Base-by-base conservation (phyloP, 257 asterid genomes). In the Voacanga thouarsii region DNA sequence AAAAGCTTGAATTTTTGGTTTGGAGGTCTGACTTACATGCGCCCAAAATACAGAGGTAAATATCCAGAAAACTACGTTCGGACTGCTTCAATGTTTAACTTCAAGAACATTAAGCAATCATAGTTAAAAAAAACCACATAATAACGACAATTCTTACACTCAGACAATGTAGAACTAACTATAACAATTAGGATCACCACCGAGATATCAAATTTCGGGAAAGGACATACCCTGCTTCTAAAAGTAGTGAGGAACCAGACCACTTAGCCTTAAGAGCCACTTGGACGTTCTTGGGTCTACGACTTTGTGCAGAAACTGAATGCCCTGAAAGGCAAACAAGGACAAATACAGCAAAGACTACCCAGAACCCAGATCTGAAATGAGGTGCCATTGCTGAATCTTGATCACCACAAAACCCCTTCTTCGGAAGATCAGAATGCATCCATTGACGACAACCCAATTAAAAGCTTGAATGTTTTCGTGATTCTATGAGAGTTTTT, bases 231-330 rank as follows among this genome's bases (percentile, higher is more conserved):
- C 99, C 98, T 69, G 98, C 99, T 87, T 93, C 99, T 28, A 93
- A 63, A 80, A 93, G 95, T 74, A 96, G 80, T 41, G 99, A 92
- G 63, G 99, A 92, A 77, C 97, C 98, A 59, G 98, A 68, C 99
- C 99, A 96, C 90, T 93, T 93, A 82, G 99, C 98, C 80, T 91
- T 85, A 75, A 96, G 96, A 77, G 98, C 96, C 78, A 93, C 98
- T 88, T 93, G 98, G 83, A 96, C 97, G 80, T 96, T 96, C 89
- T 96, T 96, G 55, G 97, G 97, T 50, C 85, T 83, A 63, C 91
- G 93, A 79, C 76, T 87, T 85, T 77, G 84, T 23, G 91, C 96
- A 73, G 83, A 82, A 75, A 85, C 87, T 37, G 89, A 82, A 81
- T 76, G 70, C 75, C 86, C 85, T 66, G 80, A 85, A 11, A 86